Percentiles rank a stretch among this genome's conserved stretches.
These are phyloP conservation scores for Xylaria sp. DNA, from an alignment of 2,329 filamentous ascomycete genomes.

Conservation along the genomic window DNA sequence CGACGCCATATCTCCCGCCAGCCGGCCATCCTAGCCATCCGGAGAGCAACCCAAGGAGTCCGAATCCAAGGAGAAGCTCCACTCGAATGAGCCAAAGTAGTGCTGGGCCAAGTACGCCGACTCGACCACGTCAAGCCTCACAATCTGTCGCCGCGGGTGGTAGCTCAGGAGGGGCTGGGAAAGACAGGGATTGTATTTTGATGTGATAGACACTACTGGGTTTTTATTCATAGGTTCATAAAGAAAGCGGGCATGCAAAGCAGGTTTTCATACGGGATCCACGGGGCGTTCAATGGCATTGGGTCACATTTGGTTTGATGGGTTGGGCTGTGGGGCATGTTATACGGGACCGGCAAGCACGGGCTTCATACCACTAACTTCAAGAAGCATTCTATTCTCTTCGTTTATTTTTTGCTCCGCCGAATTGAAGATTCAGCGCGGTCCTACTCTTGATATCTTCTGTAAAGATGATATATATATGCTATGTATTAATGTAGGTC, in stretches of 20 bases:
- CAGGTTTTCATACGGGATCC: constrained; percentile 12
- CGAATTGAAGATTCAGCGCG: not conserved
- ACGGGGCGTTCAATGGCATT: constrained; percentile 23
- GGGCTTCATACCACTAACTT: constrained; percentile 10
- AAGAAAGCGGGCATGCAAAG: constrained; percentile 24
- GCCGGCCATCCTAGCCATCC: constrained; percentile 63
- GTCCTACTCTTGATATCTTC: not conserved
- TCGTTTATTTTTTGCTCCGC: not conserved
- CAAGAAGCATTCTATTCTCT: constrained; percentile 12
- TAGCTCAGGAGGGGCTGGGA: constrained; percentile 33
- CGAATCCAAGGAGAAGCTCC: constrained; percentile 40
- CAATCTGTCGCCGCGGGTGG: constrained; percentile 36
- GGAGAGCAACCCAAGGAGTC: constrained; percentile 52
- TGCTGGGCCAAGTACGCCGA: constrained; percentile 42
- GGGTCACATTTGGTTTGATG: not conserved
- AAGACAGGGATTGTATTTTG: constrained; percentile 47
- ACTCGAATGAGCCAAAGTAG: constrained; percentile 31
- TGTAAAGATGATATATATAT: not conserved
- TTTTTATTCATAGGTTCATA: constrained; percentile 6
- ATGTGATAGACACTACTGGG: constrained; percentile 42
- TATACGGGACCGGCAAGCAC: constrained; percentile 2
- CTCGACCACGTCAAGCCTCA: constrained; percentile 54
- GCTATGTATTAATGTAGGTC: not conserved
- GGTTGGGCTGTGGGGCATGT: constrained; percentile 4
- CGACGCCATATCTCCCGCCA: constrained; percentile 63